Base-by-base conservation (phyloP, 2,329 filamentous ascomycete genomes). In the Sphaerulina populicola region DNA sequence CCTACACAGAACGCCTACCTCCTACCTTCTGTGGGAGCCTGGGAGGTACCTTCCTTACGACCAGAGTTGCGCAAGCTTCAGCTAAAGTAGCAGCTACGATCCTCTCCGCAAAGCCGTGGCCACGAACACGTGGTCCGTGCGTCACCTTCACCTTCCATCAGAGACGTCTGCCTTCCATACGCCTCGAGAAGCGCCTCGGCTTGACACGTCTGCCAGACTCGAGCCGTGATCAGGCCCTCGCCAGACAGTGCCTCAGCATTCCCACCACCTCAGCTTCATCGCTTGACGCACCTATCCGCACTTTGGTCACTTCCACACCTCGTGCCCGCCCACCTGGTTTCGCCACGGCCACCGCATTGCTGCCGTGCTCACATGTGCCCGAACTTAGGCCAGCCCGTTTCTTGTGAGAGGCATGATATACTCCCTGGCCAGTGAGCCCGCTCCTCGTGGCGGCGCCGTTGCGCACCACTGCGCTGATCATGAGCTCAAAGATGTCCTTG, bases 61-160 rank as follows among this genome's bases (percentile, higher is more conserved):
- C 18, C 18, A 18, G 18, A 18, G 55, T 60, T 49, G 55, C 55
- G 60, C 57, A 42, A 7, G 10, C 36, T 31, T 35, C 31, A 47
- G 52, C 51, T 44, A n/a, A n/a, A n/a, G n/a, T n/a, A 35, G 23
- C 6, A 27, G 5, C 1, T 27, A 27, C 23, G 5, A 4, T 27
- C 5, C 39, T 38, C 43, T 37, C 36, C 51, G 47, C 35, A 41
- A 30, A 38, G 33, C 35, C 49, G 30, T 50, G 44, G 42, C 18
- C 18, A 18, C 18, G 58, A 64, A 62, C 59, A 23, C 50, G 51
- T 64, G 62, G 58, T 57, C 60, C 51, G 59, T 62, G 62, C 59
- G 43, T 48, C 52, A 46, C 52, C 52, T 55, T 44, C n/a, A 21
- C 44, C 23, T 7, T 37, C 21, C 18, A 14, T 40, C 31, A 35